Conservation (phyloP, 257 asterid genomes). For the Gentiana straminea region DNA sequence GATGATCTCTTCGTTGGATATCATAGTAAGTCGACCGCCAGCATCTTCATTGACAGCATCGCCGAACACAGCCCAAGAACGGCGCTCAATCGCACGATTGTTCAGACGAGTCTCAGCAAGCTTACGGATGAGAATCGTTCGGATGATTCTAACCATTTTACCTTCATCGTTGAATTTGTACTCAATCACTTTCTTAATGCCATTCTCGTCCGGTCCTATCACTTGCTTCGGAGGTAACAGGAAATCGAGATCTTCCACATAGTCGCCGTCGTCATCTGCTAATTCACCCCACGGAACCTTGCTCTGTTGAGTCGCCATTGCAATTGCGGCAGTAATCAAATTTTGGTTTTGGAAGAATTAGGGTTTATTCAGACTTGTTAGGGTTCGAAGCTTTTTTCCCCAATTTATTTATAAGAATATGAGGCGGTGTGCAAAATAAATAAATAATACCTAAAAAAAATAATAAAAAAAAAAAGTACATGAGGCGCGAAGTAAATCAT, state of each 20-base stretch:
- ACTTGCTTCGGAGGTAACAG: neutral
- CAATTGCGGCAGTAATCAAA: neutral
- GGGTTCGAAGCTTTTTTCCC: no score
- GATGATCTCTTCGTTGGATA: slow-evolving; percentile 6
- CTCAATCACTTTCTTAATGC: no score
- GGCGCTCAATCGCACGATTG: slow-evolving; percentile 8
- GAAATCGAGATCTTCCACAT: slow-evolving; percentile 14
- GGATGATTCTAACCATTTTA: slow-evolving; percentile 6
- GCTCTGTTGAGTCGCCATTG: slow-evolving; percentile 1
- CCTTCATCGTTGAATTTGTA: no score
- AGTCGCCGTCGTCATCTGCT: slow-evolving; percentile 14
- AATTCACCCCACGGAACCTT: slow-evolving; percentile 1
- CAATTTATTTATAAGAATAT: no score
- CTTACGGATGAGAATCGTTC: slow-evolving; percentile 7
- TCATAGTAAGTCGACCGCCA: slow-evolving; percentile 6
- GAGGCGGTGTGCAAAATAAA: no score
- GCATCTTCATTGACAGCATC: neutral
- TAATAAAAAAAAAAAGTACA: no score
- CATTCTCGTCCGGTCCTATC: no score
- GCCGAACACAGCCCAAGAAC: slow-evolving; percentile 6
- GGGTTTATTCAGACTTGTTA: no score
- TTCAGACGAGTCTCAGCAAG: slow-evolving; percentile 6
- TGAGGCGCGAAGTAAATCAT: no score
- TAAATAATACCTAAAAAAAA: no score
- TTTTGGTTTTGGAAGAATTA: no score